phyloP scores from a whole-genome alignment of 768 basidiomycete species.

The Naematelia aurantialba region DNA sequence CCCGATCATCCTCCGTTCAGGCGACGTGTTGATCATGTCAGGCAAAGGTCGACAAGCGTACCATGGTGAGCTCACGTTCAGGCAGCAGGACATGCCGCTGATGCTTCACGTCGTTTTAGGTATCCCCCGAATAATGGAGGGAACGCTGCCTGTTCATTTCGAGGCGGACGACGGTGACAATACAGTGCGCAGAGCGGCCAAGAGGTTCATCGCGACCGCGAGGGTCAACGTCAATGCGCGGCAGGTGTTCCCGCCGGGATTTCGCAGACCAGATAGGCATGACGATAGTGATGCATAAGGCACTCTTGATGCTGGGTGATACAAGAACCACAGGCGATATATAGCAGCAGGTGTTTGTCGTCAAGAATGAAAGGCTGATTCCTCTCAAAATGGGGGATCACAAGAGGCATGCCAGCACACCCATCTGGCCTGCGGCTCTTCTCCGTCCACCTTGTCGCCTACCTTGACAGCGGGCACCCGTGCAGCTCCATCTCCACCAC shows the following conservation, averaged over 20 bases:
- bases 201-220: slow-evolving; percentile 35
- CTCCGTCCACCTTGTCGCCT: not conserved
- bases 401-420: slow-evolving; percentile 24
- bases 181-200: slow-evolving; percentile 21
- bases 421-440: slow-evolving; percentile 11
- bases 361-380: not conserved
- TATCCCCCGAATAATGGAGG: slow-evolving; percentile 80
- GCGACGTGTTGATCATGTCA: slow-evolving; percentile 90
- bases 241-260: slow-evolving; percentile 55
- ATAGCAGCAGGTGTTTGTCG: too few species aligned
- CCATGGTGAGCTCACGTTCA: slow-evolving; percentile 81
- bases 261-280: slow-evolving; percentile 16
- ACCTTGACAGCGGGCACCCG: not conserved
- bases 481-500: not conserved
- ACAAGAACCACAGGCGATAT: not conserved
- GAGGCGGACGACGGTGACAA: slow-evolving; percentile 35
- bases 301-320: not conserved
- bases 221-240: slow-evolving; percentile 89
- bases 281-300: slow-evolving; percentile 1
- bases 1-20: slow-evolving; percentile 80
- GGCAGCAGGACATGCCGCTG: not conserved
- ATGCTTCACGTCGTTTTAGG: slow-evolving; percentile 53
- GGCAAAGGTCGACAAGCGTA: slow-evolving; percentile 83
- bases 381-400: slow-evolving; percentile 4
- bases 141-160: slow-evolving; percentile 61